Conservation (phyloP, 345 rosid species). For the Acer negundo region DNA sequence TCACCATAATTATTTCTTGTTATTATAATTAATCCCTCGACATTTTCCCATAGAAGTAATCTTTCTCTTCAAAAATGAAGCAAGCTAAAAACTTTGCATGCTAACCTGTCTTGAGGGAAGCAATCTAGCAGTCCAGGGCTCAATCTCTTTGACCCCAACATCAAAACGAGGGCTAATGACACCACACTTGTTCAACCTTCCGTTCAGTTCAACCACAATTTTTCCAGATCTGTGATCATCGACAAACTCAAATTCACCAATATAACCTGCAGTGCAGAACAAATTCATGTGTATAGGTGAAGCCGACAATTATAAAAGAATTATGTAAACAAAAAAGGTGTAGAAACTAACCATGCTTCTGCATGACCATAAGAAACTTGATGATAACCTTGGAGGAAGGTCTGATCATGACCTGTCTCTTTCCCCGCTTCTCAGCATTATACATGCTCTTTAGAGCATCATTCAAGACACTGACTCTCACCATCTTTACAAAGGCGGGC, state of each 20-base stretch:
- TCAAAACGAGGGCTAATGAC: constrained; percentile 19
- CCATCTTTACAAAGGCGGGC: constrained; percentile 7
- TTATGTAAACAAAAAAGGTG: neutral
- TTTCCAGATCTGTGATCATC: constrained; percentile 26
- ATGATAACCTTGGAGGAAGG: constrained; percentile 16
- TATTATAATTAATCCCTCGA: neutral
- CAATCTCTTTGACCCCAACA: constrained; percentile 15
- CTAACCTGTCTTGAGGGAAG: constrained; percentile 23
- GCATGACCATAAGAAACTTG: constrained; percentile 25
- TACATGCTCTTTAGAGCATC: constrained; percentile 22
- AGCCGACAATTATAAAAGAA: neutral
- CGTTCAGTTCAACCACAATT: constrained; percentile 16
- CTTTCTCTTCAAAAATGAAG: neutral
- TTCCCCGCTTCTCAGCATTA: constrained; percentile 22
- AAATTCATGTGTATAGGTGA: neutral
- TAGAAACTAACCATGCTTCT: constrained; percentile 14
- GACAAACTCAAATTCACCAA: constrained; percentile 22
- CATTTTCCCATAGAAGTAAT: neutral
- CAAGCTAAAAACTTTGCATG: neutral
- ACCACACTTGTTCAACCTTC: constrained; percentile 22
- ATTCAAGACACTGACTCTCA: constrained; percentile 24
- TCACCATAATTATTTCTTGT: neutral
- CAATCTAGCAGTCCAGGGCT: constrained; percentile 18
- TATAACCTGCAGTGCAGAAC: constrained; percentile 10
- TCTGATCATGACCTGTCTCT: constrained; percentile 25